Conservation (phyloP, 345 rosid genomes). For the Geranium rotundifolium region DNA sequence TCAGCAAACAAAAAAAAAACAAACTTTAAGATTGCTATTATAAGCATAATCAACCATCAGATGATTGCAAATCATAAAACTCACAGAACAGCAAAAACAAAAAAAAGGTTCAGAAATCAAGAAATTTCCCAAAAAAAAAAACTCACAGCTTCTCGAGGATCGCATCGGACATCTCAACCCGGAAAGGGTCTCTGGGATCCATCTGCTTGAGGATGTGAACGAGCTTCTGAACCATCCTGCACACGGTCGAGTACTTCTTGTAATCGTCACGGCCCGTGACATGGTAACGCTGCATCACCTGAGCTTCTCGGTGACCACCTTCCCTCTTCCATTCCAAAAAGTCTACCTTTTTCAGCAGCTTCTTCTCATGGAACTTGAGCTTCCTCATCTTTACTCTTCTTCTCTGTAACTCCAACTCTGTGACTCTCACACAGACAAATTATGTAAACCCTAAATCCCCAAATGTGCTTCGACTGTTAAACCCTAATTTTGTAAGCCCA, state of each 20-base stretch:
- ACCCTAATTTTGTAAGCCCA: too few relatives aligned
- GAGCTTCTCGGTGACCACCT: constrained; percentile 56
- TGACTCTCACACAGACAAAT: neutral
- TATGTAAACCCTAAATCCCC: too few relatives aligned
- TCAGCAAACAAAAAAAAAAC: too few relatives aligned
- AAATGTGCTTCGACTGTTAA: too few relatives aligned
- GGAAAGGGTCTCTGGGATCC: constrained; percentile 67
- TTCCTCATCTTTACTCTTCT: constrained; percentile 37
- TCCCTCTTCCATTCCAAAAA: constrained; percentile 86
- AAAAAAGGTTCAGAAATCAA: neutral
- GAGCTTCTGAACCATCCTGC: constrained; percentile 84
- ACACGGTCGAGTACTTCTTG: constrained; percentile 78
- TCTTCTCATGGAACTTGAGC: constrained; percentile 61
- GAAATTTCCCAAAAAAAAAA: neutral
- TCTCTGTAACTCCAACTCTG: neutral
- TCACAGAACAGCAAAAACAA: neutral
- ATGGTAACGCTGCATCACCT: constrained; percentile 55
- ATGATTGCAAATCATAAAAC: neutral
- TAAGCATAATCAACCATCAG: too few relatives aligned
- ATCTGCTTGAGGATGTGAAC: constrained; percentile 68
- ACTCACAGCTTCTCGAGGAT: constrained; percentile 85
- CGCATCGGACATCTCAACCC: constrained; percentile 75
- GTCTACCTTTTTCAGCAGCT: constrained; percentile 55
- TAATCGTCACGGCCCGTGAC: constrained; percentile 77
- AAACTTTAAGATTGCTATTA: too few relatives aligned